Conservation (phyloP, 2,329 filamentous ascomycete genomes). For the Davidsoniella neocaledoniae region DNA sequence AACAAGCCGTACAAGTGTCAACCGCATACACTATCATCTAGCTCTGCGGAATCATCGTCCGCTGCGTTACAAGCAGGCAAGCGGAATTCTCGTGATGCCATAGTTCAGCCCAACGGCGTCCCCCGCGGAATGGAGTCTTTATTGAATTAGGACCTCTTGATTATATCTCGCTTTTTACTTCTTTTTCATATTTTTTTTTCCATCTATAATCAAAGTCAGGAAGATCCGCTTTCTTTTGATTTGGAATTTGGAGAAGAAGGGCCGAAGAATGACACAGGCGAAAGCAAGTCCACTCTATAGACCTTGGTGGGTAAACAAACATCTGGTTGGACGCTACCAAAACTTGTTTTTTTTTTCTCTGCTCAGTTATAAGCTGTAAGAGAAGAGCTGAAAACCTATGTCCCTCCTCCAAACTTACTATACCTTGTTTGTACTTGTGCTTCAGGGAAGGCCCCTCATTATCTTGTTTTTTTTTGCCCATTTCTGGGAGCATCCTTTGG, state of each 20-base stretch:
- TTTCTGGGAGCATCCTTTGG: background rate
- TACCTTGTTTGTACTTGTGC: background rate
- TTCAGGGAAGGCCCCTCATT: slow-evolving; percentile 1
- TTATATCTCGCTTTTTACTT: background rate
- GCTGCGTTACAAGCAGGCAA: background rate
- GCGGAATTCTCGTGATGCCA: slow-evolving; percentile 19
- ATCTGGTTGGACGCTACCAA: background rate
- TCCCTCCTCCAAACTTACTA: too few relatives aligned
- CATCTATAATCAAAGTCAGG: too few relatives aligned
- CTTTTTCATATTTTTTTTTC: background rate
- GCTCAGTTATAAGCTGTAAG: background rate
- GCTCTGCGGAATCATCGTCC: background rate
- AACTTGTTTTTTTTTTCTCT: background rate
- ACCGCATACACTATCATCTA: slow-evolving; percentile 2
- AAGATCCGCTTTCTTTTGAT: background rate
- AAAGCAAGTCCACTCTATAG: too few relatives aligned
- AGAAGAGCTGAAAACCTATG: slow-evolving; percentile 3
- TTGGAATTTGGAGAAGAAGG: slow-evolving; percentile 6
- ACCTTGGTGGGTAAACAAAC: background rate
- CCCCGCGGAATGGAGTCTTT: slow-evolving; percentile 23
- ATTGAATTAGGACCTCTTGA: slow-evolving; percentile 1
- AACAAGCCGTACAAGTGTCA: slow-evolving; percentile 12
- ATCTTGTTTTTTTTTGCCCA: slow-evolving; percentile 3
- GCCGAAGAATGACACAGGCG: background rate
- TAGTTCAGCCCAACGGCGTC: slow-evolving; percentile 25